These are phyloP conservation scores for Castanea sativa DNA, from an alignment of 306 rosid genomes.

Conservation along the genomic window DNA sequence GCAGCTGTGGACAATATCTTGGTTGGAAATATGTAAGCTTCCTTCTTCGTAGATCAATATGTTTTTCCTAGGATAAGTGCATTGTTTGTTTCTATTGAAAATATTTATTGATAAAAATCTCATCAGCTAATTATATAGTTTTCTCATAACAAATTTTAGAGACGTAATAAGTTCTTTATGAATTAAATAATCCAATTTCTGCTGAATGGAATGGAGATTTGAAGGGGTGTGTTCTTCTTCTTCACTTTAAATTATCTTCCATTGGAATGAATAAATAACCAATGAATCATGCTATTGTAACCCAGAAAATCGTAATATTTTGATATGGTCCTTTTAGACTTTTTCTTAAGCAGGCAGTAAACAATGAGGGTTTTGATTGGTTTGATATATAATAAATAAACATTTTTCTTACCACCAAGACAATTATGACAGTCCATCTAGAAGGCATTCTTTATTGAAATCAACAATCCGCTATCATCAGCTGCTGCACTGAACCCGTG, in stretches of 20 bases:
- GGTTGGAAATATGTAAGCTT: conserved; percentile 95
- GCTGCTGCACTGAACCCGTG: not conserved
- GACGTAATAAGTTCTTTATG: not conserved
- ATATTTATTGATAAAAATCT: not conserved
- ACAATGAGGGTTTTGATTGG: no score
- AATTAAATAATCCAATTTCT: not conserved
- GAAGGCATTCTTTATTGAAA: not conserved
- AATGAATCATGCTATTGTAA: not conserved
- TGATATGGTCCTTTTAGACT: not conserved
- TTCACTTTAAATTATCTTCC: not conserved
- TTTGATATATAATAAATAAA: no score
- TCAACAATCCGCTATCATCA: not conserved
- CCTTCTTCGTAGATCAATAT: not conserved
- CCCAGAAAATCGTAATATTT: not conserved
- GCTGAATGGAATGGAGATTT: not conserved
- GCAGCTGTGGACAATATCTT: conserved; percentile 82
- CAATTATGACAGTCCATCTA: not conserved
- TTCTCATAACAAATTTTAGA: not conserved
- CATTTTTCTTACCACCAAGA: not conserved
- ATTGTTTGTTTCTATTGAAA: not conserved
- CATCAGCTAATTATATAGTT: not conserved
- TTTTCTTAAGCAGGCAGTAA: no score
- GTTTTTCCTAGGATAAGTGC: not conserved
- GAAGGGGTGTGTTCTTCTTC: not conserved
- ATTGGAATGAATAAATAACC: not conserved